phyloP scores from a whole-genome alignment of 176 grass and related monocot genomes.

The Phoenix roebelenii region DNA sequence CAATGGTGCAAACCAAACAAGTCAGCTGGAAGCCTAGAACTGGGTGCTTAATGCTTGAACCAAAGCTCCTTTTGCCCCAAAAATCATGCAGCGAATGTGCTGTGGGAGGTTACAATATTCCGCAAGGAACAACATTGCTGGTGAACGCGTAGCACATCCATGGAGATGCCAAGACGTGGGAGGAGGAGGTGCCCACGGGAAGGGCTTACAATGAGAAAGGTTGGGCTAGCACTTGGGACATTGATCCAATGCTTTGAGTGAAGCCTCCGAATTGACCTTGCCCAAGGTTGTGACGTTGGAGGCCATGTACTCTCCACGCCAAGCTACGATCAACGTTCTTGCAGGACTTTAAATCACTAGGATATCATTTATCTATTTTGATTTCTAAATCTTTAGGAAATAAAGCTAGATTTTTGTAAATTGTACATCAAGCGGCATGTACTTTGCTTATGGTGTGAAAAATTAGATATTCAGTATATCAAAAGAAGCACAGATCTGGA shows the following conservation, averaged over 20 bases:
- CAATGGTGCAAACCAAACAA: no score
- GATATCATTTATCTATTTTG: no score
- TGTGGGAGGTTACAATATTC: constrained; percentile 46
- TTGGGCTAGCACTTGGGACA: constrained; percentile 29
- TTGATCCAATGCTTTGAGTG: constrained; percentile 67
- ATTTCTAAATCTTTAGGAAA: no score
- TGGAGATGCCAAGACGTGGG: constrained; percentile 34
- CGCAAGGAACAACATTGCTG: constrained; percentile 30
- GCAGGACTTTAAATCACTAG: no score
- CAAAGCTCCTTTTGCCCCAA: constrained; percentile 37
- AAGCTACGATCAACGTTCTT: no score
- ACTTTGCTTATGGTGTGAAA: no score
- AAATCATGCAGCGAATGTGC: constrained; percentile 31
- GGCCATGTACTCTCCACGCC: constrained; percentile 30
- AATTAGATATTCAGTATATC: no score
- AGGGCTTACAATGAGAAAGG: constrained; percentile 29
- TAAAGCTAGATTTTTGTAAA: no score
- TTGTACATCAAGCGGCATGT: no score
- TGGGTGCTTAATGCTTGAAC: no score
- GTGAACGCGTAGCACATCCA: constrained; percentile 58
- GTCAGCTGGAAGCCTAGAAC: no score
- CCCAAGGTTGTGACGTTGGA: constrained; percentile 29
- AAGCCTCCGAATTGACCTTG: constrained; percentile 25
- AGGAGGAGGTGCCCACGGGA: constrained; percentile 58
- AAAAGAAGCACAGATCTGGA: no score